These are phyloP conservation scores for Aspergillus ustus DNA, from an alignment of 2,329 filamentous ascomycete genomes.

Conservation along the genomic window DNA sequence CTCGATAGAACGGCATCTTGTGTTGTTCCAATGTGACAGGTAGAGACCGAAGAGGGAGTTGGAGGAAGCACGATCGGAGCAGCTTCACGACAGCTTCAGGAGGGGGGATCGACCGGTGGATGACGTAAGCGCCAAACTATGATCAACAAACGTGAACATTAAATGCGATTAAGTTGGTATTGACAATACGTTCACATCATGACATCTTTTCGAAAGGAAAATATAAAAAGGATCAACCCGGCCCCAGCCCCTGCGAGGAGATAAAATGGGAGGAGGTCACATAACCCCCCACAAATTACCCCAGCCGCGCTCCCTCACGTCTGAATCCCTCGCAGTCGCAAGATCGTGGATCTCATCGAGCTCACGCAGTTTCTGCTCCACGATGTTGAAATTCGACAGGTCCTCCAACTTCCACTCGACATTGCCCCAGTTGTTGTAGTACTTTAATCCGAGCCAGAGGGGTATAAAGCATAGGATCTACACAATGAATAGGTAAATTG, in stretches of 20 bases:
- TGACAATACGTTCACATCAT: too few species aligned
- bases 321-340: constrained; percentile 18
- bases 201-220: too few species aligned
- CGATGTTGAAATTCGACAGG: constrained; percentile 32
- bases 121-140: too few species aligned
- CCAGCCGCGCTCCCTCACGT: constrained; percentile 12
- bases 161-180: too few species aligned
- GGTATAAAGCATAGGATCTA: constrained; percentile 38
- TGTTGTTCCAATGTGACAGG: not conserved
- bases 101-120: too few species aligned
- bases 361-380: constrained; percentile 34
- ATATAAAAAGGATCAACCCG: too few species aligned
- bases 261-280: not conserved
- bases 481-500: not conserved
- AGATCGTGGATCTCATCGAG: constrained; percentile 36
- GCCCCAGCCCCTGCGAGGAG: too few species aligned
- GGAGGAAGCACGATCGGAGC: too few species aligned
- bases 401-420: constrained; percentile 38
- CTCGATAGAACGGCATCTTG: constrained; percentile 18
- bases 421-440: constrained; percentile 20
- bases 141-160: too few species aligned
- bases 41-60: not conserved
- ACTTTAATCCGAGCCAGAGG: constrained; percentile 37
- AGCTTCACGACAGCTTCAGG: too few species aligned
- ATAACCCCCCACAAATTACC: constrained; percentile 24